These are phyloP conservation scores for Thermoascus crustaceus DNA, from an alignment of 2,329 filamentous ascomycete species.

Conservation along the genomic window DNA sequence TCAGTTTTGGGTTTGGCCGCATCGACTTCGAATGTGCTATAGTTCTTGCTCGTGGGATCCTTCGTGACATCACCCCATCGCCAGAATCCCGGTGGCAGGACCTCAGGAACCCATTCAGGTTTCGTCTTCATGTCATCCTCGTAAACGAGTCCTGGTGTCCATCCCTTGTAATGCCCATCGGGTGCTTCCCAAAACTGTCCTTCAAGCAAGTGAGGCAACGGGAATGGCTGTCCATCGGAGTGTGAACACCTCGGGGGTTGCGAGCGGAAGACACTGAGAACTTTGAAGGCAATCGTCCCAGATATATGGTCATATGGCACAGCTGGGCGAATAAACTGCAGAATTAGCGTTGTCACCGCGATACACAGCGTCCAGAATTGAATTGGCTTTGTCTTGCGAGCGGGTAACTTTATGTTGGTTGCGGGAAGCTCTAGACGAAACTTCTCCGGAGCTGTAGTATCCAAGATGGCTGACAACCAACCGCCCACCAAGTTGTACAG, in stretches of 20 bases:
- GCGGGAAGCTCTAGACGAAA: constrained; percentile 11
- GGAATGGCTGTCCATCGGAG: constrained; percentile 14
- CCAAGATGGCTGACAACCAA: constrained; percentile 17
- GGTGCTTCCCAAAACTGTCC: constrained; percentile 20
- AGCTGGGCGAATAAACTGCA: constrained; percentile 18
- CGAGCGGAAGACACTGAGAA: constrained; percentile 14
- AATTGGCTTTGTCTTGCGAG: neutral
- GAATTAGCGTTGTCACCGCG: constrained; percentile 6
- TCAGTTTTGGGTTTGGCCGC: too few species aligned
- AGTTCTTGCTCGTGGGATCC: too few species aligned
- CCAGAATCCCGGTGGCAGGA: constrained; percentile 19
- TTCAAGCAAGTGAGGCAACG: constrained; percentile 16
- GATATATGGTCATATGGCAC: constrained; percentile 25
- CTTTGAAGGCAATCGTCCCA: constrained; percentile 19
- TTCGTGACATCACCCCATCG: too few species aligned
- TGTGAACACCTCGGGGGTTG: constrained; percentile 2
- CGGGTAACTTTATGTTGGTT: constrained; percentile 3
- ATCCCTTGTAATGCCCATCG: constrained; percentile 22
- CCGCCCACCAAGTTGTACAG: constrained; percentile 12
- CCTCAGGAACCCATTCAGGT: constrained; percentile 16
- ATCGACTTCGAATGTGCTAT: too few species aligned
- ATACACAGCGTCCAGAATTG: constrained; percentile 15
- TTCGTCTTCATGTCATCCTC: constrained; percentile 5
- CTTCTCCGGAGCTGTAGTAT: constrained; percentile 8
- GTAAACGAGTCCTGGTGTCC: constrained; percentile 15